Percentiles rank a stretch among this genome's conserved stretches.
Conservation (phyloP, 805 yeast species). For the Dipodascus geniculatus region DNA sequence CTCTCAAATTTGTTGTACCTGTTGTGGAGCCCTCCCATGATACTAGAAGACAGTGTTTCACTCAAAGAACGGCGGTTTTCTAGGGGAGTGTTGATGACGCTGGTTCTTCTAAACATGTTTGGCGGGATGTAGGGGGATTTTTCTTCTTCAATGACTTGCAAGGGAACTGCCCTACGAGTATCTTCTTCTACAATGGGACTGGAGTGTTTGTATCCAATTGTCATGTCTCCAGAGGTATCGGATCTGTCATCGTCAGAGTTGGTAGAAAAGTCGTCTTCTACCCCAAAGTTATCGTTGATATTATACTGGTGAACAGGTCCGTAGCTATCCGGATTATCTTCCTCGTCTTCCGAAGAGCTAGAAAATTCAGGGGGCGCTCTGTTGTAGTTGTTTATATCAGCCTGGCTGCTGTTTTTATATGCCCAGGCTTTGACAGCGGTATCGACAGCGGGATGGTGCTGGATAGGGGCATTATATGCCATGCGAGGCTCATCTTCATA, state of each 20-base stretch:
- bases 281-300: not conserved
- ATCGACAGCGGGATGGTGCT: not conserved
- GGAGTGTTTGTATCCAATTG: not conserved
- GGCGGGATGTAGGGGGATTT: not conserved
- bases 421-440: not conserved
- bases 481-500: no score
- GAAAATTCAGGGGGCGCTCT: not conserved
- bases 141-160: slow-evolving; percentile 1
- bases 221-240: not conserved
- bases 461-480: not conserved
- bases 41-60: not conserved
- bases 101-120: not conserved
- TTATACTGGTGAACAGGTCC: slow-evolving; percentile 1
- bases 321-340: not conserved
- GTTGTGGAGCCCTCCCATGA: not conserved
- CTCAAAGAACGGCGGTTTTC: not conserved
- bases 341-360: not conserved
- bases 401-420: not conserved
- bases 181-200: not conserved
- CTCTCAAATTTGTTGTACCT: not conserved
- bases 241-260: not conserved
- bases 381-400: not conserved
- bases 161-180: not conserved
- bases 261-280: not conserved
- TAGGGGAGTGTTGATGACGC: not conserved